phyloP scores from a whole-genome alignment of 2,329 filamentous ascomycete species.

The Cladosporium sp. region DNA sequence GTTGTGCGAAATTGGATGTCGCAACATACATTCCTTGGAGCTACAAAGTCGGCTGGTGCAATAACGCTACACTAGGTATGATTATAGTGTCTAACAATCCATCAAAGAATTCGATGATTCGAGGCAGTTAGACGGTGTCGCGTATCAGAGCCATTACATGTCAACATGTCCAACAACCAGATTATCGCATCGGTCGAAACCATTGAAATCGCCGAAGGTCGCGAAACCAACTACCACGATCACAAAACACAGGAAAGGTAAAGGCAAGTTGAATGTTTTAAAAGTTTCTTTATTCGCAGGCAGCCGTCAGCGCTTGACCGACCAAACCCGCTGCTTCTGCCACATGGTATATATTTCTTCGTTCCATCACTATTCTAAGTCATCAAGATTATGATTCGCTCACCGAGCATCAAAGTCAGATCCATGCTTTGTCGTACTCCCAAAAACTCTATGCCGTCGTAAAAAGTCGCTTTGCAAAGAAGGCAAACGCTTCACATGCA shows the following conservation, averaged over 20 bases:
- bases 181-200: not conserved
- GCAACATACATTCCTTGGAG: too few species aligned
- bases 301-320: slow-evolving; percentile 17
- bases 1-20: not conserved
- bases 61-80: too few species aligned
- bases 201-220: not conserved
- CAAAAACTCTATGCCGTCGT: slow-evolving; percentile 9
- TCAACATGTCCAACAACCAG: not conserved
- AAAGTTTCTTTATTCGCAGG: slow-evolving; percentile 9
- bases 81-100: too few species aligned
- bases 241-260: not conserved
- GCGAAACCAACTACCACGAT: not conserved
- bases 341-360: slow-evolving; percentile 13
- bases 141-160: too few species aligned
- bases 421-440: slow-evolving; percentile 10
- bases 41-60: too few species aligned
- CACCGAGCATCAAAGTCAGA: not conserved
- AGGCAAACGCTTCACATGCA: slow-evolving; percentile 37
- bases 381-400: slow-evolving; percentile 2
- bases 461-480: not conserved
- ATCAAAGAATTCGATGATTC: not conserved
- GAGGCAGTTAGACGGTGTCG: too few species aligned
- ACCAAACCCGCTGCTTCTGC: slow-evolving; percentile 1
- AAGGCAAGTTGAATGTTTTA: not conserved
- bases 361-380: not conserved